Base-by-base conservation (phyloP, 495 filamentous ascomycete genomes). In the Daldinia caldariorum region DNA sequence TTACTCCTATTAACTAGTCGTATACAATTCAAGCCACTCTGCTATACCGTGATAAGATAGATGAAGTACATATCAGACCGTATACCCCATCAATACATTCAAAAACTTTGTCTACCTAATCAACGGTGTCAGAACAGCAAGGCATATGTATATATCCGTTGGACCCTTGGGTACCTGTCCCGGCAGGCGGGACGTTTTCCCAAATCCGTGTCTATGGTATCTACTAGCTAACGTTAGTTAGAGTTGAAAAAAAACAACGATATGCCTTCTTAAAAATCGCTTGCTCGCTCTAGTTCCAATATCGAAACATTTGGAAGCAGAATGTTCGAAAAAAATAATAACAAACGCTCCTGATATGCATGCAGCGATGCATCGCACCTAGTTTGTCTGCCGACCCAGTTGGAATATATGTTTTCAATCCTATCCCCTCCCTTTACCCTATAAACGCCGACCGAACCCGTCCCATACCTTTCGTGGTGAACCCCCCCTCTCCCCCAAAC, bases 281-380 rank as follows among this genome's bases (percentile, higher is more conserved):
- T 68, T 58, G 43, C 66, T 63, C 43, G 66, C 66, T 68, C 41
- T 43, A 62, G 45, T 57, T 43, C 51, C 51, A 49, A 39, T 56
- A 58, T 47, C 5, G 58, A 38, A 38, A 59, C 8, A 39, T 26
- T 14, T 34, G 32, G 39, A 58, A 62, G 39, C 26, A 26, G 26
- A 26, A 26, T 26, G 26, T 1, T 26, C 67, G 41, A 29, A 29
- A 70, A 70, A 26, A 26, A 26, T 1, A 26, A 26, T 26, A 26
- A 35, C 9, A 35, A 29, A 32, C 67, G 61, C 67, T 61, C 57
- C 51, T 61, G 13, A 38, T 65, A 70, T 70, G 67, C 61, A 61
- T 31, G 51, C 57, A 31, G n/a, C 29, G 41, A 70, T 58, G 61
- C 61, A 41, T 53, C 41, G 65, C 53, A 16, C 57, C 58, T 34